Conservation (phyloP, 768 basidiomycete genomes). For the Rhodotorula kratochvilovae region DNA sequence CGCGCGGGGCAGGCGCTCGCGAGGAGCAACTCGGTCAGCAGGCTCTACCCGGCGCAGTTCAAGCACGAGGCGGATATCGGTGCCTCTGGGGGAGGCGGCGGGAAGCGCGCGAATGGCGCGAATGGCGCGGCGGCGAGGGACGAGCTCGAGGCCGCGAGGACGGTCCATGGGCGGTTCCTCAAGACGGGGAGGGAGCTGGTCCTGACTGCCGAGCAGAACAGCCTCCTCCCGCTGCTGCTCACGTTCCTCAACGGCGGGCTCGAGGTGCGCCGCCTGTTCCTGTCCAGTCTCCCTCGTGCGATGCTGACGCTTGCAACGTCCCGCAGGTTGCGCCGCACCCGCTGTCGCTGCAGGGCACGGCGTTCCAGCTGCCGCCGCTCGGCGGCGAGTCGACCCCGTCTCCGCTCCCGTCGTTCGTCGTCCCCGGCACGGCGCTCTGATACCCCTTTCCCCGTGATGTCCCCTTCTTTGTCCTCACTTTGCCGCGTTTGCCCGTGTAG, state of each 20-base stretch:
- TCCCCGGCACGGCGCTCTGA: not conserved
- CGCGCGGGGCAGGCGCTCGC: constrained; percentile 17
- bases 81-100: constrained; percentile 12
- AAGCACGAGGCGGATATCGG: constrained; percentile 5
- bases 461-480: not conserved
- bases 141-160: constrained; percentile 10
- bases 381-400: not conserved
- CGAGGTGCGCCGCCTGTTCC: constrained; percentile 10
- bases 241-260: constrained; percentile 29
- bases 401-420: constrained; percentile 5
- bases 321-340: constrained; percentile 33
- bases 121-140: not conserved
- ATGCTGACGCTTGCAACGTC: no score
- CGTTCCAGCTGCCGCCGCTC: constrained; percentile 32
- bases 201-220: constrained; percentile 81
- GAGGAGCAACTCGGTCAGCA: constrained; percentile 38
- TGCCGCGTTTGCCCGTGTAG: no score
- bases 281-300: no score
- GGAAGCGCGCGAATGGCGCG: constrained; percentile 1
- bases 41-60: constrained; percentile 32
- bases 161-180: constrained; percentile 48
- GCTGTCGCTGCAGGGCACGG: constrained; percentile 27
- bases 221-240: constrained; percentile 59
- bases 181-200: constrained; percentile 78
- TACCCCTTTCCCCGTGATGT: not conserved